Evolutionary conservation across 768 basidiomycete species (phyloP).

Genomic region (Lanmaoa pseudosensibilis): DNA sequence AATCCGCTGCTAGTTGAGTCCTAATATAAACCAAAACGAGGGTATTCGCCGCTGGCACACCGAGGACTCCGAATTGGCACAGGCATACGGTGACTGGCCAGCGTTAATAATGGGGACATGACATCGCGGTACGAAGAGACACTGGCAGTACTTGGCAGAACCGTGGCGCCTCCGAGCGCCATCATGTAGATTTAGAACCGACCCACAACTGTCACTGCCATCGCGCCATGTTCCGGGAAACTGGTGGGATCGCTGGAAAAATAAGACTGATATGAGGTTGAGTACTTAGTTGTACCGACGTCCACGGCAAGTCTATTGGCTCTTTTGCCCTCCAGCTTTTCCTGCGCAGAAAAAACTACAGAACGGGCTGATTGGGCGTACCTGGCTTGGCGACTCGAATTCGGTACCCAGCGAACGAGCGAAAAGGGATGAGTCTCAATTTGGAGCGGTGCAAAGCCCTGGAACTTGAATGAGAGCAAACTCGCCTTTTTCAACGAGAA

Average conservation of each 20-base stretch:
- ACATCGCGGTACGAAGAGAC: no score
- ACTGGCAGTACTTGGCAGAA: no score
- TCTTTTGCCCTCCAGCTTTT: background rate
- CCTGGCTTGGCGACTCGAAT: slow-evolving; percentile 19
- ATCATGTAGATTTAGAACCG: no score
- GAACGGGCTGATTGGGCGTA: background rate
- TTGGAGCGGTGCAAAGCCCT: slow-evolving; percentile 23
- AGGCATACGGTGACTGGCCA: no score
- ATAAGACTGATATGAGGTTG: no score
- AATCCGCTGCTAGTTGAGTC: no score
- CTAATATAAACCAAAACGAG: no score
- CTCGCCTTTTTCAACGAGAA: slow-evolving; percentile 2
- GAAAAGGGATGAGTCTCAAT: slow-evolving; percentile 21
- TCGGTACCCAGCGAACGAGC: slow-evolving; percentile 6
- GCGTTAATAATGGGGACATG: no score
- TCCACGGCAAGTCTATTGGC: background rate
- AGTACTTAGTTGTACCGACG: no score
- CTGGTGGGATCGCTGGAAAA: slow-evolving; percentile 4
- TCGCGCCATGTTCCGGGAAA: slow-evolving; percentile 30
- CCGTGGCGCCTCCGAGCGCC: no score
- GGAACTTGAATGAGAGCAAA: background rate
- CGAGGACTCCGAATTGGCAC: no score
- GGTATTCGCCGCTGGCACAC: no score
- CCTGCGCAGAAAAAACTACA: background rate
- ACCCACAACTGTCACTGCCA: slow-evolving; percentile 6